Evolutionary conservation across 2,329 filamentous ascomycete species (phyloP), one percentile per base, ranked within the genome.

Genomic region (Fusarium verrucosum): DNA sequence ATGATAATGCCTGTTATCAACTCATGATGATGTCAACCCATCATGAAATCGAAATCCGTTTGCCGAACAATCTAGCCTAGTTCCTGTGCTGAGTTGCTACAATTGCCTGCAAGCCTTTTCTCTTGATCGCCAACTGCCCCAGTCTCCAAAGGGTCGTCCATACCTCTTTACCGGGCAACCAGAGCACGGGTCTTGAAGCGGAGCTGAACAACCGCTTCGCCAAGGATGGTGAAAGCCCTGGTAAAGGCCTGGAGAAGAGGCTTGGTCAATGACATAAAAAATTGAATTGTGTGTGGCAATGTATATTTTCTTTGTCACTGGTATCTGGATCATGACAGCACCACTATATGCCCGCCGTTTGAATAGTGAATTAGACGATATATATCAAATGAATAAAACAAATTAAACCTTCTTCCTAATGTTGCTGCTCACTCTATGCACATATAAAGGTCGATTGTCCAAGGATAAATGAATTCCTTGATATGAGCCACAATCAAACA

Each of bases 11-110:
- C 46, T 58, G 43, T 40, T 40, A 55, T 47, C 46, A 44, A 50
- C 44, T 51, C 50, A 65, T 57, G 55, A 63, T 64, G 49, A 65
- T 57, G 50, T 50, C 51, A 66, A 58, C 28, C 42, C 26, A 50
- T 50, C 62, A 62, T 62, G 52, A 50, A 40, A 43, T 52, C 17
- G 5, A 30, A 30, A 30, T 30, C 7, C 46, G 43, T 22, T 50
- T 40, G 32, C 47, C 13, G 22, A 28, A 14, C 37, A 44, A 44
- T 43, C 32, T 55, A 23, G 38, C 16, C 26, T 26, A 32, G 35
- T 50, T 43, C 14, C 26, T 50, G 19, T 20, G 5, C 36, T 22
- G 8, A 16, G 19, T 8, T 35, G 37, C 33, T 26, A n/a, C 19
- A 20, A 7, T 25, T 35, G 25, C 26, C 20, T 16, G 11, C 11